Evolutionary conservation across 345 rosid genomes (phyloP).

Genomic region (Carallia brachiata): DNA sequence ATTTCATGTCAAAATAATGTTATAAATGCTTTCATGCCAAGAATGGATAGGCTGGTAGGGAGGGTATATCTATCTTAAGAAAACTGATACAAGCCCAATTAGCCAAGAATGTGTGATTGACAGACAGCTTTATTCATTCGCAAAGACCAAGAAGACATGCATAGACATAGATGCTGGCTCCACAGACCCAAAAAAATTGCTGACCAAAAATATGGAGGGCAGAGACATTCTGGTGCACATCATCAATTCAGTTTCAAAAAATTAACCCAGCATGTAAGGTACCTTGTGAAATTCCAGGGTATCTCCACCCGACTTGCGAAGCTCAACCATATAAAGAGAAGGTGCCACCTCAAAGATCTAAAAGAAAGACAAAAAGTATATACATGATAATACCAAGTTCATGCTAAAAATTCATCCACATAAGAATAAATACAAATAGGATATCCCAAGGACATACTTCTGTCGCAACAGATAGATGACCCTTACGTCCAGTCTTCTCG

Average conservation of each 20-base stretch:
- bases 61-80: too few species aligned
- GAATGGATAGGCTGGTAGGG: too few species aligned
- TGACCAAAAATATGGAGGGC: background rate
- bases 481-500: slow-evolving; percentile 95
- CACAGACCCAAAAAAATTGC: background rate
- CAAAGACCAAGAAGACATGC: background rate
- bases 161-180: background rate
- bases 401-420: background rate
- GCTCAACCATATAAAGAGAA: slow-evolving; percentile 91
- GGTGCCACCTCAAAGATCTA: slow-evolving; percentile 98
- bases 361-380: background rate
- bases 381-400: slow-evolving; percentile 3
- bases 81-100: background rate
- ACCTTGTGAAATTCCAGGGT: slow-evolving; percentile 99
- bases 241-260: background rate
- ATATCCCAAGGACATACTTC: slow-evolving; percentile 47
- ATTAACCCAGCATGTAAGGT: background rate
- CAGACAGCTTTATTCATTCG: background rate
- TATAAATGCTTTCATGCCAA: too few species aligned
- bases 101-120: background rate
- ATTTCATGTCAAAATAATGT: too few species aligned
- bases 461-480: slow-evolving; percentile 89
- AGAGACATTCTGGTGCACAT: background rate
- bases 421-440: background rate
- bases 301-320: slow-evolving; percentile 94